Percentiles rank a stretch among this genome's conserved stretches.
Evolutionary conservation across 495 filamentous ascomycete genomes (phyloP).

Genomic region (Emericellopsis terricola): DNA sequence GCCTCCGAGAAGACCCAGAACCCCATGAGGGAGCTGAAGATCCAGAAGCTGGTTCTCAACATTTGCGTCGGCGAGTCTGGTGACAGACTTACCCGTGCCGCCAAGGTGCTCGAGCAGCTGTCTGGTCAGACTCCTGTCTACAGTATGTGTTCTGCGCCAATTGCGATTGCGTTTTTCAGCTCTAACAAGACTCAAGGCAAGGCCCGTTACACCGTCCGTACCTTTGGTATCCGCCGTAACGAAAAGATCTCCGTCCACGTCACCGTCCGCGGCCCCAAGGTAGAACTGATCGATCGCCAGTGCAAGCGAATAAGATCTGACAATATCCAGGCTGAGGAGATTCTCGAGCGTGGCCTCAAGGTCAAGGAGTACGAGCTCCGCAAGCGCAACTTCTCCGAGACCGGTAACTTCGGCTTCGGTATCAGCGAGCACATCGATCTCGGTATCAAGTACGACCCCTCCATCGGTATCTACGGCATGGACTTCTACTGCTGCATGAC

Average conservation of each 20-base stretch:
- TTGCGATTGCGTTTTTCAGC: conserved; percentile 4
- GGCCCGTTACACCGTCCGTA: conserved; percentile 99
- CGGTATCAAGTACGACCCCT: conserved; percentile 99
- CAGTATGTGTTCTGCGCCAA: conserved; percentile 40
- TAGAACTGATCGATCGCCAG: neutral
- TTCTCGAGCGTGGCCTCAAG: conserved; percentile 98
- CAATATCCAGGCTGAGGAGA: conserved; percentile 61
- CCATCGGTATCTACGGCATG: conserved; percentile 99
- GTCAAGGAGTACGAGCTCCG: conserved; percentile 99
- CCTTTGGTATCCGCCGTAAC: conserved; percentile 99
- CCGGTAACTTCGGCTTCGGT: conserved; percentile 99
- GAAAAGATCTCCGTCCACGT: conserved; percentile 99
- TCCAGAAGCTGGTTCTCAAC: conserved; percentile 99
- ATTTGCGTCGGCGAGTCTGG: conserved; percentile 99
- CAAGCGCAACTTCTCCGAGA: conserved; percentile 99
- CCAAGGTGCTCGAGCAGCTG: conserved; percentile 99
- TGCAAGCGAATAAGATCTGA: no score
- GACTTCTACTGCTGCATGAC: conserved; percentile 99
- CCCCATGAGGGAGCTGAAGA: conserved; percentile 98
- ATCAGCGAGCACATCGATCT: conserved; percentile 99
- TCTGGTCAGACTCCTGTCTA: conserved; percentile 99
- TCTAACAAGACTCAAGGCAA: conserved; percentile 45
- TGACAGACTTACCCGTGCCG: conserved; percentile 98
- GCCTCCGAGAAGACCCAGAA: conserved; percentile 64
- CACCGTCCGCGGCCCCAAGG: conserved; percentile 96